Evolutionary conservation across 768 basidiomycete genomes (phyloP), one percentile per base, ranked within the genome.

Genomic region (Strobilomyces echinocephalus): DNA sequence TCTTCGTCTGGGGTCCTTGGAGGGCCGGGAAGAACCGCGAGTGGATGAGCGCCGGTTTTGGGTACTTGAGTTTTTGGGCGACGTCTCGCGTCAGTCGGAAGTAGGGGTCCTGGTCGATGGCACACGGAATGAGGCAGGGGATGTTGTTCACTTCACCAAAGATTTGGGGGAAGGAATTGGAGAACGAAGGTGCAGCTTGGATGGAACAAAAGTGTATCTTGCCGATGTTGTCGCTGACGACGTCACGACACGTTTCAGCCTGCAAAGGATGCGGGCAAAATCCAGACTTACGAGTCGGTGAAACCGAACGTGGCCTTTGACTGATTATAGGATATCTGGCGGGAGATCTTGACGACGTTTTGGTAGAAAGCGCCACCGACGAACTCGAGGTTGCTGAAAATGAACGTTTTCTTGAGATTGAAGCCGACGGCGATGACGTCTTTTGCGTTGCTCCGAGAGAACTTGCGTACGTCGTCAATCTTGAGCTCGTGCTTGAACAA

Each of bases 371-470:
- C 73, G 14, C 95, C 95, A 8, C 95, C 91, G 62, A 98, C 81
- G 61, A 83, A 95, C 36, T 87, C 85, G 57, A 92, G 88, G 63
- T 98, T 78, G 66, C 88, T 94, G 75, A 98, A 98, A 64, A 99
- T 97, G 73, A 97, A 98, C 3, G 97, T 99, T 76, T 88, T 91
- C 53, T 93, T 81, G 21, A 83, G 76, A 54, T 95, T 80, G 72
- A 98, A 93, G 1, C 97, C 97, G 55, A 95, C 89, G 1, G 97
- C 93, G 61, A 99, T 97, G 64, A 98, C 95, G 69, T 98, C 95
- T 60, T 80, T 83, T n/a, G 94, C 88, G 65, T 98, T 99, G 65
- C 82, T 80, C 52, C 80, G 79, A 8, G 91, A 82, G 67, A 94
- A 98, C 21, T 76, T 74, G 65, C 84, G 82, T 20, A 89, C 88